phyloP scores from a whole-genome alignment of 352 stramenopile genomes.

The Bremia lactucae region DNA sequence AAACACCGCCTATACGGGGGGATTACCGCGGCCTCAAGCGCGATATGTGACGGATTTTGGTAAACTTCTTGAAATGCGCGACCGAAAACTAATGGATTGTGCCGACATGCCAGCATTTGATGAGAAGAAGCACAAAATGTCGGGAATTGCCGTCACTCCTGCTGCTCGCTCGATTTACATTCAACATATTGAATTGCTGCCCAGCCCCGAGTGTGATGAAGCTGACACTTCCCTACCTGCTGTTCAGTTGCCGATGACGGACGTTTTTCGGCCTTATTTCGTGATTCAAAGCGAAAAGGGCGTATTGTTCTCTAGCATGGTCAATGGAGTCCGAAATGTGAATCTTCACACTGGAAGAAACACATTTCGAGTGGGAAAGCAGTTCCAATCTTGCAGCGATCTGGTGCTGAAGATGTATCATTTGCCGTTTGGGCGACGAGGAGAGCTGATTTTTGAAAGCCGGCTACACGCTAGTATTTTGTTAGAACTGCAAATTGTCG shows the following conservation, averaged over 20 bases:
- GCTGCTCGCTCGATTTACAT: slow-evolving; percentile 65
- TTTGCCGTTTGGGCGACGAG: slow-evolving; percentile 73
- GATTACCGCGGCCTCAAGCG: slow-evolving; percentile 56
- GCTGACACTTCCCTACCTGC: slow-evolving; percentile 2
- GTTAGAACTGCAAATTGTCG: slow-evolving; percentile 38
- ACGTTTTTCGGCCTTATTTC: slow-evolving; percentile 70
- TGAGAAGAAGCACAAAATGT: slow-evolving; percentile 75
- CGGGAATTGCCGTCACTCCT: slow-evolving; percentile 58
- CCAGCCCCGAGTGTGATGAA: slow-evolving; percentile 12
- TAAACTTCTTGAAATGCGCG: slow-evolving; percentile 63
- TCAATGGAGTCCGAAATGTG: slow-evolving; percentile 66
- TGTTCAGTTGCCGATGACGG: slow-evolving; percentile 6
- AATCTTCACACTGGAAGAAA: slow-evolving; percentile 44
- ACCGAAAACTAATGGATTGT: slow-evolving; percentile 43
- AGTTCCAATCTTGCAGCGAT: slow-evolving; percentile 52
- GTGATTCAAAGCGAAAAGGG: slow-evolving; percentile 81
- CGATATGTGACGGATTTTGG: slow-evolving; percentile 75
- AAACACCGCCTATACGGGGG: slow-evolving; percentile 56
- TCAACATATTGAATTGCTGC: slow-evolving; percentile 58
- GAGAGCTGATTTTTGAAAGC: slow-evolving; percentile 71
- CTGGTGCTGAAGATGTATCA: slow-evolving; percentile 82
- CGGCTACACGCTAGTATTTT: slow-evolving; percentile 65
- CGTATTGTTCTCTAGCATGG: slow-evolving; percentile 79
- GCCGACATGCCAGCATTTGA: slow-evolving; percentile 31
- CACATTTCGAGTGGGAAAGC: slow-evolving; percentile 53